Percentiles rank a stretch among this genome's conserved stretches.
phyloP scores from a whole-genome alignment of 805 yeast species.

The Naumovozyma dairenensis region DNA sequence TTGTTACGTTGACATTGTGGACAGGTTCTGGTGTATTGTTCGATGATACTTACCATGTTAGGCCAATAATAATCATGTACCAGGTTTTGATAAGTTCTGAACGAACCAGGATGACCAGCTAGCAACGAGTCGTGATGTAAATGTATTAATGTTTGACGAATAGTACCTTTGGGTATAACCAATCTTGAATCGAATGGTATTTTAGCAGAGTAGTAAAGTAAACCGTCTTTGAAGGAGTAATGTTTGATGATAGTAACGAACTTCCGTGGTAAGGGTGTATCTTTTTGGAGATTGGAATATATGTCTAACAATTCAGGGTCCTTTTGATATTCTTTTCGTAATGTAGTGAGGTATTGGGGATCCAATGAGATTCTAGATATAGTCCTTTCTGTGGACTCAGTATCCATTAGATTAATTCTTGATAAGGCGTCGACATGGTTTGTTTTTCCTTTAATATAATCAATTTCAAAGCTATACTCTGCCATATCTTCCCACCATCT shows the following conservation, averaged over 20 bases:
- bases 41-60: neutral
- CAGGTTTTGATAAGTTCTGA: neutral
- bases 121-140: neutral
- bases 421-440: constrained; percentile 1
- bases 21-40: neutral
- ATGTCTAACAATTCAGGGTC: neutral
- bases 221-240: neutral
- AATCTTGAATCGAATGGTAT: too few relatives aligned
- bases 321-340: neutral
- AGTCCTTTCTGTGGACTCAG: neutral
- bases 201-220: too few relatives aligned
- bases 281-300: neutral
- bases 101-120: constrained; percentile 1
- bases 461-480: neutral
- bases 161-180: neutral
- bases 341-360: neutral
- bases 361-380: neutral
- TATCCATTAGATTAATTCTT: neutral
- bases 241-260: neutral
- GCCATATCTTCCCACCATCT: constrained; percentile 2
- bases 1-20: neutral
- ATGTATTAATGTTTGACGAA: neutral
- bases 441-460: neutral
- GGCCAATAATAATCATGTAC: constrained; percentile 2
- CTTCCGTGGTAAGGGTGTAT: neutral